These are phyloP conservation scores for Saitoella complicata DNA, from an alignment of 805 yeast species.

Conservation along the genomic window DNA sequence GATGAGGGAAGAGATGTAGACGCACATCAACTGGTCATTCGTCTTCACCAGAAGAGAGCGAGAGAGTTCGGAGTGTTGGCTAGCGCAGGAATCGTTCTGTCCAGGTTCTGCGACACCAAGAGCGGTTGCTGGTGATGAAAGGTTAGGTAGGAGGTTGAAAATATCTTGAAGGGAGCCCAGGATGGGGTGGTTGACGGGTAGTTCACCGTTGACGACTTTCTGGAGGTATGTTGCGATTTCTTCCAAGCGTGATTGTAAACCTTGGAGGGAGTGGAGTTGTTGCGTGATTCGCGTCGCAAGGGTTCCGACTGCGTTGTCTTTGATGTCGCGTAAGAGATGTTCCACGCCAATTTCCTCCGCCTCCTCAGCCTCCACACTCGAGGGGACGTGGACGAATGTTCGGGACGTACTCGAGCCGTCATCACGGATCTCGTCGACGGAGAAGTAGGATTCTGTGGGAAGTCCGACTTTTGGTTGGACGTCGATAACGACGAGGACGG, in stretches of 20 bases:
- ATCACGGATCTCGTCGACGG: slow-evolving; percentile 87
- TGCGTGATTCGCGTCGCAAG: slow-evolving; percentile 74
- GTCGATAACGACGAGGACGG: slow-evolving; percentile 77
- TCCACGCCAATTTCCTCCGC: slow-evolving; percentile 99
- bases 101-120: slow-evolving; percentile 10
- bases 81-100: slow-evolving; percentile 2
- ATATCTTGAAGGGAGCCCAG: slow-evolving; percentile 88
- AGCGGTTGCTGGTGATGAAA: slow-evolving; percentile 24
- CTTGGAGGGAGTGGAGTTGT: slow-evolving; percentile 75
- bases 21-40: slow-evolving; percentile 89
- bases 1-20: slow-evolving; percentile 76
- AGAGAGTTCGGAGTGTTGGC: slow-evolving; percentile 36
- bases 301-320: slow-evolving; percentile 93
- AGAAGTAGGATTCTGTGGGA: slow-evolving; percentile 89
- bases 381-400: slow-evolving; percentile 86
- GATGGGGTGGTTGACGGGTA: slow-evolving; percentile 81
- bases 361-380: slow-evolving; percentile 89
- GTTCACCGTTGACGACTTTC: slow-evolving; percentile 48
- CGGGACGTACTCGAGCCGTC: slow-evolving; percentile 88
- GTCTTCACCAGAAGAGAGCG: slow-evolving; percentile 83
- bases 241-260: slow-evolving; percentile 59
- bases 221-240: slow-evolving; percentile 67
- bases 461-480: slow-evolving; percentile 80
- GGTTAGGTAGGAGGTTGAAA: slow-evolving; percentile 80
- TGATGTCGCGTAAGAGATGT: slow-evolving; percentile 79